These are phyloP conservation scores for Neltuma alba DNA, from an alignment of 306 rosid genomes.

Conservation along the genomic window DNA sequence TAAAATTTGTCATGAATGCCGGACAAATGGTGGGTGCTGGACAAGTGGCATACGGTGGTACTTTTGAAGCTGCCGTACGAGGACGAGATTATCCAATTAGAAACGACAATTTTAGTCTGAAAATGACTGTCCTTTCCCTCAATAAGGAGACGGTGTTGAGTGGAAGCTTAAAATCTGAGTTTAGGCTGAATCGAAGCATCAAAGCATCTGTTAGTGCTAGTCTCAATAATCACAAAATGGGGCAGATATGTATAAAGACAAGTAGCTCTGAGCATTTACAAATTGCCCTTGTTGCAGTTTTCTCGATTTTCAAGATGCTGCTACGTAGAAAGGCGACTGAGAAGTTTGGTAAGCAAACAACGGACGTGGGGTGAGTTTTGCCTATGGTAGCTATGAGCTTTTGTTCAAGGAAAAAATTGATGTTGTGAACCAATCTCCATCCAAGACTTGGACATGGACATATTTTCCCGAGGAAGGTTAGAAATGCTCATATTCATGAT, in stretches of 20 bases:
- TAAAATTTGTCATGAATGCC: too few species aligned
- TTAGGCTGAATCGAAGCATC: conserved; percentile 64
- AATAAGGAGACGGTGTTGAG: conserved; percentile 78
- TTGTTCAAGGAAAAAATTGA: conserved; percentile 28
- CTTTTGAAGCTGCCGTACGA: conserved; percentile 63
- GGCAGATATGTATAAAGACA: conserved; percentile 67
- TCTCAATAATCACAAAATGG: conserved; percentile 85
- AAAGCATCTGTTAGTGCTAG: conserved; percentile 66
- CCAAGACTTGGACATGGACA: conserved; percentile 18
- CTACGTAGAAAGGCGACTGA: conserved; percentile 44
- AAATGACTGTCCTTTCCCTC: conserved; percentile 67
- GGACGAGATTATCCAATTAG: conserved; percentile 84
- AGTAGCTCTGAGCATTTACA: conserved; percentile 84
- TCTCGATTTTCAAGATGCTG: conserved; percentile 59
- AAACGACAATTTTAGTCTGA: conserved; percentile 66
- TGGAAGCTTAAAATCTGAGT: conserved; percentile 75
- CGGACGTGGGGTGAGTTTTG: conserved; percentile 15
- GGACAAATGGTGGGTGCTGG: too few species aligned
- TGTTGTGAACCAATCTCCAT: conserved; percentile 32
- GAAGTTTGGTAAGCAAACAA: conserved; percentile 28
- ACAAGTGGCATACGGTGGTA: too few species aligned
- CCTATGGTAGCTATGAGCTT: conserved; percentile 12
- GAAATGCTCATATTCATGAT: background rate
- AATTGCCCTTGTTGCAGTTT: conserved; percentile 64
- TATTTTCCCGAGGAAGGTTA: conserved; percentile 1